Evolutionary conservation across 768 basidiomycete species (phyloP), one percentile per base, ranked within the genome.

Genomic region (Tylopilus sp.): DNA sequence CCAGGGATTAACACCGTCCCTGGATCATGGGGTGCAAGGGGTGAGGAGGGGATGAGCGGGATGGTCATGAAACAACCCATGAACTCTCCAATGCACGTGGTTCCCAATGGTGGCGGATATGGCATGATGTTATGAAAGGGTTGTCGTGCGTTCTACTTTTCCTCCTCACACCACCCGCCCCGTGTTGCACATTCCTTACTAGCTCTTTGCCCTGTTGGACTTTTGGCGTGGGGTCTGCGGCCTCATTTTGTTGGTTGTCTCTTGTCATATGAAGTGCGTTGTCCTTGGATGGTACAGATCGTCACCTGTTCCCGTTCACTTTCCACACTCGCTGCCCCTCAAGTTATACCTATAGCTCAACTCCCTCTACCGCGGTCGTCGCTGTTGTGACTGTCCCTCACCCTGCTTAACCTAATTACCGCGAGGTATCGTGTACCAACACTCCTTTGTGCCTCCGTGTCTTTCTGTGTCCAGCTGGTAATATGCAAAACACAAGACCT

Each of bases 41-140:
- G 52, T 26, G 58, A 69, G 10, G 67, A 72, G 13, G 65, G 63
- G 48, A 68, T 71, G 61, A 69, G 66, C 44, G 63, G 58, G 51
- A 67, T 74, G 68, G 58, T 62, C 37, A 69, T 69, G 65, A 72
- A 71, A 53, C 67, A 67, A 49, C 62, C 63, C 31, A 65, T 73
- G 58, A 60, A 63, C 43, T 58, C 64, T 21, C 67, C 76, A 11
- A 74, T 78, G 55, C 72, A 70, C 43, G 66, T 75, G 29, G 71
- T 72, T 44, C 64, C 74, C 49, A 74, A 70, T 54, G 62, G 56
- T 48, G 68, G 67, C 37, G 74, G 68, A 52, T 77, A 74, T 65
- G 66, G 67, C 29, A 61, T 73, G 53, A 75, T 77, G 70, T 59
- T 77, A 58, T 71, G 37, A 37, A 34, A 30, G 24, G 31, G 40